Conservation (phyloP, 1,139 yeast species). For the Blastobotrys ciferrii region DNA sequence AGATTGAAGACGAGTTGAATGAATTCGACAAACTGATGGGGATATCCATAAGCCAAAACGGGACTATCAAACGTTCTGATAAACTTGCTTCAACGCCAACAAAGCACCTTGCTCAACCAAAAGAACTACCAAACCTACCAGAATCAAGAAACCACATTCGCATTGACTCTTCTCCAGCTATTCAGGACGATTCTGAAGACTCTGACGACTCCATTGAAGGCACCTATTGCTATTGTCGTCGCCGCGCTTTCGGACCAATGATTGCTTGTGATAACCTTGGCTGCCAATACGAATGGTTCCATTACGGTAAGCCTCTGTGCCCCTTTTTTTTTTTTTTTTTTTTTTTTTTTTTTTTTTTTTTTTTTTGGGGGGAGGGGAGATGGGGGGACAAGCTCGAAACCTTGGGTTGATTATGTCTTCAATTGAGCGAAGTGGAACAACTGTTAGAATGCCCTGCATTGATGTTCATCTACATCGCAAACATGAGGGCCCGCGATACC, state of each 20-base stretch:
- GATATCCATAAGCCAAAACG: neutral
- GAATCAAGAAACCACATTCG: neutral
- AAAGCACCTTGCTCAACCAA: neutral
- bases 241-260: neutral
- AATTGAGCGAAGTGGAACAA: too few species aligned
- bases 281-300: conserved; percentile 6
- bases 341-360: too few species aligned
- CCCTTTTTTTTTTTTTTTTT: too few species aligned
- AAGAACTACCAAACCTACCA: neutral
- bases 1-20: neutral
- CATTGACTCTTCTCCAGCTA: neutral
- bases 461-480: too few species aligned
- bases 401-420: too few species aligned
- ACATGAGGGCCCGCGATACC: too few species aligned
- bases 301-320: conserved; percentile 2
- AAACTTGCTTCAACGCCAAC: neutral
- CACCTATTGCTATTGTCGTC: neutral
- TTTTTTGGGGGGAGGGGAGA: too few species aligned
- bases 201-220: neutral
- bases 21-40: neutral
- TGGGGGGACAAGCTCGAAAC: too few species aligned
- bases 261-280: conserved; percentile 4
- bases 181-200: neutral
- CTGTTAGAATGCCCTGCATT: too few species aligned
- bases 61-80: neutral